A percentile compares a stretch with the other conserved stretches of the same genome.
Evolutionary conservation across 108 stramenopile genomes (phyloP).

Genomic region (Nitzschia sp.): DNA sequence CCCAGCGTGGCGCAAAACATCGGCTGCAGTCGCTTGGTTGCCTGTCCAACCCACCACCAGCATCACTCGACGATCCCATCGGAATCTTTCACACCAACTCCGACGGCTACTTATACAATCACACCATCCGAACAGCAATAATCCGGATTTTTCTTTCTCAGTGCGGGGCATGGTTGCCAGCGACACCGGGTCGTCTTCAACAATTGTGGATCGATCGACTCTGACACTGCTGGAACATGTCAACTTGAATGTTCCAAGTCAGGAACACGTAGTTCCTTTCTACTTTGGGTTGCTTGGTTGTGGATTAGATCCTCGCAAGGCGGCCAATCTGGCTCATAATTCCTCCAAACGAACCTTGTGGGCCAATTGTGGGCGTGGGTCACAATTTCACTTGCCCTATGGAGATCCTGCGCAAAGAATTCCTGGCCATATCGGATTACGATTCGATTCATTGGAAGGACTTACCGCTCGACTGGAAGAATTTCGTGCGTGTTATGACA

Average conservation of each 20-base stretch:
- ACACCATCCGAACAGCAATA: no score
- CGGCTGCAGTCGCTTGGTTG: no score
- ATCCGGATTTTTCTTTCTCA: no score
- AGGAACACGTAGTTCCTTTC: conserved; percentile 41
- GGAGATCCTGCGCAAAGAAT: conserved; percentile 22
- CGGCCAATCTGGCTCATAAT: conserved; percentile 23
- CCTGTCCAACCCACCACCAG: no score
- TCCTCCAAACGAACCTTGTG: conserved; percentile 38
- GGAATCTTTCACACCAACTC: no score
- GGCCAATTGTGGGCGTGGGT: conserved; percentile 47
- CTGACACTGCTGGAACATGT: conserved; percentile 46
- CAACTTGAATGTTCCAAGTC: conserved; percentile 41
- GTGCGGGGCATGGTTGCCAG: no score
- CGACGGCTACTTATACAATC: no score
- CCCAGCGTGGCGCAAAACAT: no score
- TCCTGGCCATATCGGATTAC: conserved; percentile 44
- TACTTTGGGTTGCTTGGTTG: conserved; percentile 51
- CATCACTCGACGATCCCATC: no score
- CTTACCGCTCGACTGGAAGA: conserved; percentile 26
- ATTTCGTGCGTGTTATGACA: neutral
- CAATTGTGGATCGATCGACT: conserved; percentile 30
- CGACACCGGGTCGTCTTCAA: no score
- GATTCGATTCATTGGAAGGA: conserved; percentile 31
- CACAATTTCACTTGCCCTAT: conserved; percentile 66
- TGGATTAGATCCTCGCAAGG: conserved; percentile 54